A percentile compares a stretch with the other conserved stretches of the same genome.
Evolutionary conservation across 106 monocot species (phyloP).

Genomic region (Hemerocallis citrina): DNA sequence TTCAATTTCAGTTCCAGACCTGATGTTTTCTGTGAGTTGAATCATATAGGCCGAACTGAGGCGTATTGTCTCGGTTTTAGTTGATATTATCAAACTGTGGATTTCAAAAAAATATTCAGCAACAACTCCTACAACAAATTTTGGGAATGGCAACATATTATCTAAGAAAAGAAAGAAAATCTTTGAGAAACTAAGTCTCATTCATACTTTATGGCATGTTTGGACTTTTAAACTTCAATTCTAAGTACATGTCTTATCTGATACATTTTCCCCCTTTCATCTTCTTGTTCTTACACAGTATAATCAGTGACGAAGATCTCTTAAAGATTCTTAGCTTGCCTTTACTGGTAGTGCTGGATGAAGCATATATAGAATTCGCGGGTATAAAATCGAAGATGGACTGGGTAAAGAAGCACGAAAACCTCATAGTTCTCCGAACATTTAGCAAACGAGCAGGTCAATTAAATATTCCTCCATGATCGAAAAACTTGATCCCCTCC

Average conservation of each 20-base stretch:
- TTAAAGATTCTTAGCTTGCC: conserved; percentile 69
- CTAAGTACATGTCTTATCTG: background rate
- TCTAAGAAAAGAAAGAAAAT: too few relatives aligned
- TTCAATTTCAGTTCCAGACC: too few relatives aligned
- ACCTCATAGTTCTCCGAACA: conserved; percentile 91
- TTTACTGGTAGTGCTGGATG: conserved; percentile 89
- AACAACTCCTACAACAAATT: too few relatives aligned
- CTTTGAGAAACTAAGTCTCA: background rate
- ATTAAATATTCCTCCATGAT: background rate
- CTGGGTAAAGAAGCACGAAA: conserved; percentile 98
- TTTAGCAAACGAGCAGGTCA: conserved; percentile 99
- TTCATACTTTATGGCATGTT: background rate
- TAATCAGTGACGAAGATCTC: conserved; percentile 80
- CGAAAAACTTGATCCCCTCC: background rate
- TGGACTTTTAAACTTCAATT: background rate
- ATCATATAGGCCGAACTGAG: too few relatives aligned
- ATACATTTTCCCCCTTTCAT: background rate
- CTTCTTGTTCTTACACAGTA: conserved; percentile 39
- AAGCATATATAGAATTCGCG: conserved; percentile 97
- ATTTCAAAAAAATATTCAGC: too few relatives aligned
- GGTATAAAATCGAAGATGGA: conserved; percentile 80
- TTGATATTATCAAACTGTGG: too few relatives aligned
- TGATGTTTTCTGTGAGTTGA: too few relatives aligned
- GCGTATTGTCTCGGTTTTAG: too few relatives aligned
- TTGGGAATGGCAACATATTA: too few relatives aligned